Conservation (phyloP, 345 rosid genomes). For the Boechera retrofracta region DNA sequence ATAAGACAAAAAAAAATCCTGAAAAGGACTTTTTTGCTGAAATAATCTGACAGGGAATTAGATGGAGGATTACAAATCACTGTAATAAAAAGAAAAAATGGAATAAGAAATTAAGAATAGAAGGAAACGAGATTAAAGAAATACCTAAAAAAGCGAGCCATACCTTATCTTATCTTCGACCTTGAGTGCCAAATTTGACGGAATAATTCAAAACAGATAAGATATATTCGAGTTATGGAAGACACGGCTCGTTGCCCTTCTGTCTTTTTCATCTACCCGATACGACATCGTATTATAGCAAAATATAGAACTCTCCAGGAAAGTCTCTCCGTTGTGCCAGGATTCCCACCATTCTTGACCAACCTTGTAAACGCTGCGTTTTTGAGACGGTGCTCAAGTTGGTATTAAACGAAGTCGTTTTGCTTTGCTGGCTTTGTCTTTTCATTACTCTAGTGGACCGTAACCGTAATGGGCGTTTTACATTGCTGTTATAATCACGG, state of each 20-base stretch:
- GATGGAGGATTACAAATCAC: background rate
- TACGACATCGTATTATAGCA: slow-evolving; percentile 19
- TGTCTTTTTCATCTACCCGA: slow-evolving; percentile 11
- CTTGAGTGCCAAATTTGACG: slow-evolving; percentile 30
- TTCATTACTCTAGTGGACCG: slow-evolving; percentile 32
- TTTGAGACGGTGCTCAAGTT: background rate
- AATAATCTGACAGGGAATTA: slow-evolving; percentile 17
- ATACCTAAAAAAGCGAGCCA: slow-evolving; percentile 41
- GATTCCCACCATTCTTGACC: slow-evolving; percentile 38
- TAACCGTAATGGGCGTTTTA: too few species aligned
- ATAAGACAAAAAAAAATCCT: slow-evolving; percentile 27
- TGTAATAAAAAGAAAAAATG: slow-evolving; percentile 1
- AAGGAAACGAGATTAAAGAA: background rate
- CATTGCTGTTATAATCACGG: too few species aligned
- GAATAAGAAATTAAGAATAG: slow-evolving; percentile 18
- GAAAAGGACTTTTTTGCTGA: slow-evolving; percentile 37
- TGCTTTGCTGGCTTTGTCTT: background rate
- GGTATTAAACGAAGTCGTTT: background rate
- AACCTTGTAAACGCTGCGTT: slow-evolving; percentile 11
- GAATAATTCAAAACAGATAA: slow-evolving; percentile 29
- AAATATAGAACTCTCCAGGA: background rate
- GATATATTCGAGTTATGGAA: slow-evolving; percentile 25
- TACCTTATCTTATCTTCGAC: slow-evolving; percentile 46
- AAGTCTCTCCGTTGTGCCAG: slow-evolving; percentile 20
- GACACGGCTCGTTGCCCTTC: slow-evolving; percentile 29